phyloP scores from a whole-genome alignment of 495 filamentous ascomycete genomes.

The Penicillium turbatum region DNA sequence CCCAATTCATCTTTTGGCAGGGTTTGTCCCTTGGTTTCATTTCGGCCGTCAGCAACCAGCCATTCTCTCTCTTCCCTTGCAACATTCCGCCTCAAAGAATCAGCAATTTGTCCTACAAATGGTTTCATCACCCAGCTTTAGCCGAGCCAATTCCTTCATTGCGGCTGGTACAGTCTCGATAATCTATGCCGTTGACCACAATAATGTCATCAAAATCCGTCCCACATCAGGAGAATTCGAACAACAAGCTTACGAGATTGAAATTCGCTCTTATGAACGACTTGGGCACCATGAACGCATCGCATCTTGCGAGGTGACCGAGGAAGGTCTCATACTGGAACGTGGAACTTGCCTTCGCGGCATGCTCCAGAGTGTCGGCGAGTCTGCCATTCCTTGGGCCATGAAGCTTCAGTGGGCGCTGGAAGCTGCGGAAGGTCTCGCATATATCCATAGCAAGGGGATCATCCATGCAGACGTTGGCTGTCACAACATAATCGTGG shows the following conservation, averaged over 20 bases:
- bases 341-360: neutral
- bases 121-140: neutral
- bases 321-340: neutral
- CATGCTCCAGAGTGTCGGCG: neutral
- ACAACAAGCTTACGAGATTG: neutral
- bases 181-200: neutral
- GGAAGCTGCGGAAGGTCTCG: slow-evolving; percentile 11
- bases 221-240: neutral
- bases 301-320: neutral
- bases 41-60: neutral
- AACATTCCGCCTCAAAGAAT: neutral
- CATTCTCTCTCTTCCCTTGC: neutral
- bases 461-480: slow-evolving; percentile 19
- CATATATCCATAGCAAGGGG: slow-evolving; percentile 14
- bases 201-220: neutral
- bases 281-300: neutral
- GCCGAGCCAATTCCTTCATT: neutral
- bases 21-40: no score
- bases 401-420: slow-evolving; percentile 7
- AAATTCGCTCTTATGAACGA: neutral
- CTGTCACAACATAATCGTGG: slow-evolving; percentile 15
- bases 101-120: neutral
- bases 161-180: neutral
- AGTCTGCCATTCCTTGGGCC: neutral
- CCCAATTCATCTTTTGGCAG: no score